These are phyloP conservation scores for Emergomyces orientalis DNA, from an alignment of 2,329 filamentous ascomycete species.

Conservation along the genomic window DNA sequence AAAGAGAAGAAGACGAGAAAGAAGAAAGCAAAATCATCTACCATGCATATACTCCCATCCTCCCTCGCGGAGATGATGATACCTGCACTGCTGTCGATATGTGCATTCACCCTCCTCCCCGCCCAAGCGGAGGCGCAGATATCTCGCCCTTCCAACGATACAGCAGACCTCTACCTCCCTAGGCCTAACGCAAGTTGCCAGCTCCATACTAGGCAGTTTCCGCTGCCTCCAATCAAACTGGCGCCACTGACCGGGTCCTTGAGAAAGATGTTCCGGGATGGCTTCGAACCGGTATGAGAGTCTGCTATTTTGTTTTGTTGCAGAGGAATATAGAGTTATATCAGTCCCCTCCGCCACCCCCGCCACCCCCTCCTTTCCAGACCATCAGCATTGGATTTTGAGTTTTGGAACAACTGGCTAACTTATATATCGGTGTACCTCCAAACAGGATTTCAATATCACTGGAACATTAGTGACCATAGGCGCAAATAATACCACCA, in stretches of 20 bases:
- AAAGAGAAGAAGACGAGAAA: not conserved
- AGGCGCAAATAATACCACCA: conserved; percentile 23
- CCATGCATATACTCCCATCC: not conserved
- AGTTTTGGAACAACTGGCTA: not conserved
- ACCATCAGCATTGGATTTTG: not conserved
- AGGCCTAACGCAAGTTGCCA: not conserved
- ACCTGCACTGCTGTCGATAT: not conserved
- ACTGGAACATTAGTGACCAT: conserved; percentile 24
- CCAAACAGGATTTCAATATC: conserved; percentile 19
- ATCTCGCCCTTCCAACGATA: not conserved
- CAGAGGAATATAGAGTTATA: not conserved
- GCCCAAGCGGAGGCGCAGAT: not conserved
- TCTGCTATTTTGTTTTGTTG: not conserved
- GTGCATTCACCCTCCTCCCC: not conserved
- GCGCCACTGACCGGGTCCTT: not conserved
- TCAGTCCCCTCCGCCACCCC: not conserved
- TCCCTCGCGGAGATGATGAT: conserved; percentile 1
- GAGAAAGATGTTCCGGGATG: not conserved
- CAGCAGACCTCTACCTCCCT: not conserved
- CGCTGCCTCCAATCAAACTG: not conserved
- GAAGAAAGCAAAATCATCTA: not conserved
- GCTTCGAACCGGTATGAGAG: not conserved
- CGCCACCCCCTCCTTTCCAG: not conserved
- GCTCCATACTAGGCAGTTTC: not conserved
- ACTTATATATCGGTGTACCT: not conserved